Evolutionary conservation across 2,329 filamentous ascomycete species (phyloP).

Genomic region (Pseudocercospora fuligena): DNA sequence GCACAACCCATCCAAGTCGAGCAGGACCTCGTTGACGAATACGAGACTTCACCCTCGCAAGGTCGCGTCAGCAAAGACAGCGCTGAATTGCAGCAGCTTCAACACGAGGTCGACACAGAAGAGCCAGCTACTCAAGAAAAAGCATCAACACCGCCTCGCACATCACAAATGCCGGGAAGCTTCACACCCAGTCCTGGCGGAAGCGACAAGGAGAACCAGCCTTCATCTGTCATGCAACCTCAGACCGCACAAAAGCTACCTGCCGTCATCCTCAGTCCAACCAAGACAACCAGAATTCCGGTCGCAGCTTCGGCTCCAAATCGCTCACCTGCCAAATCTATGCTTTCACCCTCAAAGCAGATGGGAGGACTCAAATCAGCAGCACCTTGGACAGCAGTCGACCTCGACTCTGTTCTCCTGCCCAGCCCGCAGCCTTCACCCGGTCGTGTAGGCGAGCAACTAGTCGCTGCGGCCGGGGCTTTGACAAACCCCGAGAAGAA

Average conservation of each 20-base stretch:
- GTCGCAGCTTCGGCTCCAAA: slow-evolving; percentile 49
- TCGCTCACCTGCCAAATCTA: slow-evolving; percentile 32
- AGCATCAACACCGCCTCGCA: slow-evolving; percentile 13
- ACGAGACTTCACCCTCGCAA: slow-evolving; percentile 41
- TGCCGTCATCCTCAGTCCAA: slow-evolving; percentile 32
- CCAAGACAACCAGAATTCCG: slow-evolving; percentile 46
- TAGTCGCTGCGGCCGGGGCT: slow-evolving; percentile 56
- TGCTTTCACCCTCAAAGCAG: slow-evolving; percentile 49
- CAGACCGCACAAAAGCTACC: slow-evolving; percentile 40
- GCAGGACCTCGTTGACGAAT: slow-evolving; percentile 43
- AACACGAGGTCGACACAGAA: slow-evolving; percentile 29
- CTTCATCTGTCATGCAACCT: slow-evolving; percentile 38
- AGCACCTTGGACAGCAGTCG: slow-evolving; percentile 71
- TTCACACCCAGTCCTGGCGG: slow-evolving; percentile 34
- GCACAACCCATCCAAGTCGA: slow-evolving; percentile 28
- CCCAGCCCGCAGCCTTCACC: slow-evolving; percentile 45
- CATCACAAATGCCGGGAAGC: slow-evolving; percentile 19
- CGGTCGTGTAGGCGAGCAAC: slow-evolving; percentile 31
- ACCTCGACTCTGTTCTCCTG: slow-evolving; percentile 74
- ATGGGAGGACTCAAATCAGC: slow-evolving; percentile 53
- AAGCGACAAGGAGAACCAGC: slow-evolving; percentile 47
- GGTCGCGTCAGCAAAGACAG: slow-evolving; percentile 30
- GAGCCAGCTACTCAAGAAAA: background rate
- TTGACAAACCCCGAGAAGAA: slow-evolving; percentile 77
- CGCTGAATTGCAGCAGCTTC: slow-evolving; percentile 30